Conservation (phyloP, 2,329 filamentous ascomycete species). For the Juglanconis oblonga region DNA sequence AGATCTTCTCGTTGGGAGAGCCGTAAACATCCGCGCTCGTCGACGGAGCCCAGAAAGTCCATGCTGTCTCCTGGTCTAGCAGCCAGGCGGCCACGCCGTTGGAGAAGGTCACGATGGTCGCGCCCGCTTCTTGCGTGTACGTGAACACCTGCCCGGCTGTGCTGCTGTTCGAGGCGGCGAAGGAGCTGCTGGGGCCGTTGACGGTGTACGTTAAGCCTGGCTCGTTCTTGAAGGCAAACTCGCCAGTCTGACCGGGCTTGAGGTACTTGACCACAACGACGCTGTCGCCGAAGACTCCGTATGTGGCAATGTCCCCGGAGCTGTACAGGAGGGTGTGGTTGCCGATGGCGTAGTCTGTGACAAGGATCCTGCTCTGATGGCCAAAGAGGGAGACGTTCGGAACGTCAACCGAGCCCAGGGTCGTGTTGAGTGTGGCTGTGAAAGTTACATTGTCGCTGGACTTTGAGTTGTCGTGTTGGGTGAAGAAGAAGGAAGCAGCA, state of each 20-base stretch:
- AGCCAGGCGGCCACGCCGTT: constrained; percentile 49
- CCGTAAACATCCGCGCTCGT: constrained; percentile 41
- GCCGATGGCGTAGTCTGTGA: constrained; percentile 50
- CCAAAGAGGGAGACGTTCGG: constrained; percentile 48
- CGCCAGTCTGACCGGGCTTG: constrained; percentile 43
- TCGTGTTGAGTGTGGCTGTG: constrained; percentile 45
- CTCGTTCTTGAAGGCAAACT: constrained; percentile 45
- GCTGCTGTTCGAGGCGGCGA: constrained; percentile 28
- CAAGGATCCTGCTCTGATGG: constrained; percentile 51
- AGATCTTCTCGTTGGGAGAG: constrained; percentile 45
- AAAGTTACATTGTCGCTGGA: constrained; percentile 44
- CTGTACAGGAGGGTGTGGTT: constrained; percentile 46
- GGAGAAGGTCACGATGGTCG: constrained; percentile 45
- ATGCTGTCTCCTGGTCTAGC: constrained; percentile 50
- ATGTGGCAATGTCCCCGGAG: constrained; percentile 47
- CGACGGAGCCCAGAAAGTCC: constrained; percentile 53
- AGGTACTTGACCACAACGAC: constrained; percentile 48
- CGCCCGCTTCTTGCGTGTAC: constrained; percentile 45
- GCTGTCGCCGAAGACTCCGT: constrained; percentile 39
- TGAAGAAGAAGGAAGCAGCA: constrained; percentile 46
- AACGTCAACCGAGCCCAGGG: constrained; percentile 38
- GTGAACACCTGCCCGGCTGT: constrained; percentile 32
- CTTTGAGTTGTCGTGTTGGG: constrained; percentile 43
- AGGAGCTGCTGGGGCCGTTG: constrained; percentile 34
- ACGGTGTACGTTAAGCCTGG: constrained; percentile 35